Percentiles rank a stretch among this genome's conserved stretches.
Evolutionary conservation across 306 rosid species (phyloP).

Genomic region (Abrus pulchellus): DNA sequence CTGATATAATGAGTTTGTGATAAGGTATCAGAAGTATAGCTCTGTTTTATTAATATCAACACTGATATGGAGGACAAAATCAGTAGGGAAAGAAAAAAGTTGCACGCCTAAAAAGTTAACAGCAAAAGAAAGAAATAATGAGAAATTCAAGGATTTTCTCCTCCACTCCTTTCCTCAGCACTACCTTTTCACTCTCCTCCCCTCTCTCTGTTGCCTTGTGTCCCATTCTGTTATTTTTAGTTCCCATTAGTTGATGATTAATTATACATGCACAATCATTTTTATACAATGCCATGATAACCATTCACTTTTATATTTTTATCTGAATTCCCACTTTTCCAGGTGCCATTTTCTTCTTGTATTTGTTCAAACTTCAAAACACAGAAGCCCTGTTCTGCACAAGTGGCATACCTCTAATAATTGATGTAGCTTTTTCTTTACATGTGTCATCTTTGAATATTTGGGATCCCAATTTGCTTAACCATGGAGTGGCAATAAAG

Average conservation of each 20-base stretch:
- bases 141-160: not conserved
- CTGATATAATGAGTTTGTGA: not conserved
- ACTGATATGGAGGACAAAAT: not conserved
- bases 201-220: no score
- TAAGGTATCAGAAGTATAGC: not conserved
- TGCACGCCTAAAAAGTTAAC: not conserved
- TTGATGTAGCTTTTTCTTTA: not conserved
- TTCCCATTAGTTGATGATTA: no score
- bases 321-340: no score
- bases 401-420: not conserved
- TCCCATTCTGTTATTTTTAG: no score
- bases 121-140: not conserved
- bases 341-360: no score
- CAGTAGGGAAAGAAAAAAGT: not conserved
- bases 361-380: no score
- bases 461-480: slow-evolving; percentile 18
- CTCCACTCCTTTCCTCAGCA: not conserved
- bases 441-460: slow-evolving; percentile 6
- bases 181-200: not conserved
- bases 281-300: no score
- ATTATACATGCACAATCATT: no score
- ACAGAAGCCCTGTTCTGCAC: not conserved
- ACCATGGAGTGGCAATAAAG: not conserved
- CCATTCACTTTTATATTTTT: no score
- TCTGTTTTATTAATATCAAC: not conserved